Conservation (phyloP, 768 basidiomycete species). For the Trametes elegans region DNA sequence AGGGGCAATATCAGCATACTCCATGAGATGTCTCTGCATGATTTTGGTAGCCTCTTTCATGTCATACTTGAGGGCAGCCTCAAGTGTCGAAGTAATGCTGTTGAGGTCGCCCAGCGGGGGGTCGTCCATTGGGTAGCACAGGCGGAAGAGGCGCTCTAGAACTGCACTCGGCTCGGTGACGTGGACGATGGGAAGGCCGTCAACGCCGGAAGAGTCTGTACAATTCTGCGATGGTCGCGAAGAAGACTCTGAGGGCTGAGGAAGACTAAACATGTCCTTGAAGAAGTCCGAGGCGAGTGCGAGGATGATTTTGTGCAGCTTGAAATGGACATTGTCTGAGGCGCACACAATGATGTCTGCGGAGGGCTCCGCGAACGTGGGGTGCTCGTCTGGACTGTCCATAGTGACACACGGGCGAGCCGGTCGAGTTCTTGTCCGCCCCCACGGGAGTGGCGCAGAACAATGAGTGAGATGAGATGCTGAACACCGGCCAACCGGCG, state of each 20-base stretch:
- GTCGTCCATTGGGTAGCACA: constrained; percentile 36
- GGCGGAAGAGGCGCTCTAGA: constrained; percentile 5
- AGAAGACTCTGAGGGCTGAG: constrained; percentile 20
- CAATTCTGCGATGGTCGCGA: neutral
- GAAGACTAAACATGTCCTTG: constrained; percentile 31
- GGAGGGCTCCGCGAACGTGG: neutral
- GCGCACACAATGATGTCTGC: neutral
- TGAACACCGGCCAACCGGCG: too few relatives aligned
- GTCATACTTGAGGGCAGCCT: constrained; percentile 29
- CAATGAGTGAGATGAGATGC: too few relatives aligned
- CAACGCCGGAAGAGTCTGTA: neutral
- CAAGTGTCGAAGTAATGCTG: constrained; percentile 5
- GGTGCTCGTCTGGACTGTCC: too few relatives aligned
- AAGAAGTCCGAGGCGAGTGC: constrained; percentile 36
- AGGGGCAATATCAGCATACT: constrained; percentile 28
- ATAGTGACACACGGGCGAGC: neutral
- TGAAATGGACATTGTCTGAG: neutral
- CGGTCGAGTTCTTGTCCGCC: too few relatives aligned
- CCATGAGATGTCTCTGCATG: constrained; percentile 2
- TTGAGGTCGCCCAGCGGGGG: constrained; percentile 15
- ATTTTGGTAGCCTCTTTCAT: constrained; percentile 20
- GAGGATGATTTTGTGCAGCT: constrained; percentile 32
- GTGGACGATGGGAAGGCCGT: neutral
- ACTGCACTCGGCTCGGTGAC: neutral
- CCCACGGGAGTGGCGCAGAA: too few relatives aligned